Base-by-base conservation (phyloP, 192 early-diverging fungal species). In the Linnemannia hyalina region DNA sequence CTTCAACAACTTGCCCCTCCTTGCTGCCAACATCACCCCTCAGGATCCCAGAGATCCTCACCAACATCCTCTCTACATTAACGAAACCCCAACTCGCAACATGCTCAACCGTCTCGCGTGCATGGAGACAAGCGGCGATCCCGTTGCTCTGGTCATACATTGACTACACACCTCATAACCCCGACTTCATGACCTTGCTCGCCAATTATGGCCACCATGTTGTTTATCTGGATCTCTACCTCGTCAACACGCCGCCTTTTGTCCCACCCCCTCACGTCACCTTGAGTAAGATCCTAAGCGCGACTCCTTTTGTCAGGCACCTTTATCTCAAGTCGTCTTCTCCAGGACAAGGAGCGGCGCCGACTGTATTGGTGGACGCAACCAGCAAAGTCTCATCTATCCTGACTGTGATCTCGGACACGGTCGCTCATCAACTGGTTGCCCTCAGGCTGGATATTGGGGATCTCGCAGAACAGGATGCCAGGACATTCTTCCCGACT, bases 61-160 rank as follows among this genome's bases (percentile, higher is more conserved):
- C 70, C 40, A 44, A 70, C 13, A 76, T 72, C 74, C 44, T 75
- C 49, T 46, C 74, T 0, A 49, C 32, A n/a, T 69, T 82, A 2
- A 76, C 69, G 60, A 47, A n/a, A 32, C 18, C 32, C 15, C 68
- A 76, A n/a, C 74, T 82, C 38, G 47, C 74, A 6, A 10, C 54
- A 20, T 29, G 55, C 8, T 57, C 46, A 0, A 68, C 47, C 5
- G 70, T 82, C 49, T 52, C 69, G 4, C 74, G 55, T n/a, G 52
- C 68, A 22, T 82, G 80, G 80, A 35, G 26, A 44, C 15, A 70
- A 20, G 29, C 42, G 7, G 35, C 68, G 5, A 6, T 72, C 6
- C 74, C 74, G 1, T 9, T 74, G 20, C 80, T 76, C 44, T 82
- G 80, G 80, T 26, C 41, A 6, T 20, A n/a, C 18, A 1, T 75